These are phyloP conservation scores for Endotrypanum monterogeii DNA, from an alignment of 208 protist species.

Conservation along the genomic window DNA sequence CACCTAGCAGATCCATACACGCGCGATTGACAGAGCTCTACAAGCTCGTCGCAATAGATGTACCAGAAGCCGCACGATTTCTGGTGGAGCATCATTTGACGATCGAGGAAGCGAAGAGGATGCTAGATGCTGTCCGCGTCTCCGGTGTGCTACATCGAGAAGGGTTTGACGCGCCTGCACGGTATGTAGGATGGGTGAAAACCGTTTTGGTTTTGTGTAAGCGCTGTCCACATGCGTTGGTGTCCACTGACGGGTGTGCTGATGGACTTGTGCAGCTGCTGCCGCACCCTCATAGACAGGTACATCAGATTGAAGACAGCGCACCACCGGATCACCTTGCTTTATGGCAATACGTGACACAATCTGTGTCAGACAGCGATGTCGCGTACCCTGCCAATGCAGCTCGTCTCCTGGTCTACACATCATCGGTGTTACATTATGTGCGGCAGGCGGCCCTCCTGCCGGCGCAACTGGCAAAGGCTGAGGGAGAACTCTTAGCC, in stretches of 20 bases:
- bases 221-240: constrained; percentile 18
- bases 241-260: constrained; percentile 8
- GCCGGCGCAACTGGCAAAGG: neutral
- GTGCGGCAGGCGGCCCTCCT: constrained; percentile 1
- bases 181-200: constrained; percentile 13
- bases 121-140: constrained; percentile 14
- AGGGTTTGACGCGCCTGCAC: neutral
- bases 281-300: constrained; percentile 1
- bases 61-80: constrained; percentile 6
- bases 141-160: constrained; percentile 13
- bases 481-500: neutral
- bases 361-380: neutral
- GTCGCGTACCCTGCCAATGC: neutral
- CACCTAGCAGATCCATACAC: constrained; percentile 13
- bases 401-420: neutral
- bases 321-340: neutral
- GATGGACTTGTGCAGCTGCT: constrained; percentile 22
- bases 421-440: constrained; percentile 1
- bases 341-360: constrained; percentile 23
- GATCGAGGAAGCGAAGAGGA: constrained; percentile 3
- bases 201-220: constrained; percentile 12
- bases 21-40: constrained; percentile 23
- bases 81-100: constrained; percentile 21
- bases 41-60: neutral
- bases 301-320: neutral